phyloP scores from a whole-genome alignment of 257 asterid species.

The Oldenlandia corymbosa region DNA sequence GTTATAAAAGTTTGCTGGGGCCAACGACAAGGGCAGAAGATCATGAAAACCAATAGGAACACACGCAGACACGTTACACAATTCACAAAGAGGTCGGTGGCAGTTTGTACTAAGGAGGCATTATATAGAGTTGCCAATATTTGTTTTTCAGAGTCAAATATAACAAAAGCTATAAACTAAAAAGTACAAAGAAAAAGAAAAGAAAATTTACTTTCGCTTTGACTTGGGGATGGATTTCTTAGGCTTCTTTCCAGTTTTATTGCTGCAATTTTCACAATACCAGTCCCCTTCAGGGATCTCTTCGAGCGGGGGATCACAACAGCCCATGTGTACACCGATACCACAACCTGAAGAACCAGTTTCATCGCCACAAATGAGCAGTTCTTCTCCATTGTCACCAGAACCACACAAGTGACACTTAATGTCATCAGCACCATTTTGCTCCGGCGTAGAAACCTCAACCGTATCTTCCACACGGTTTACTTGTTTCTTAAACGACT shows the following conservation, averaged over 20 bases:
- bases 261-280: conserved; percentile 46
- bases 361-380: conserved; percentile 75
- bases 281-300: conserved; percentile 62
- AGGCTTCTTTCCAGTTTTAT: background rate
- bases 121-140: no score
- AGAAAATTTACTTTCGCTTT: conserved; percentile 2
- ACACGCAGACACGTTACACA: no score
- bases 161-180: no score
- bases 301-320: conserved; percentile 71
- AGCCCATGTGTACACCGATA: conserved; percentile 51
- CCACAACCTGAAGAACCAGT: conserved; percentile 60
- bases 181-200: background rate
- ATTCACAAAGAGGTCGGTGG: no score
- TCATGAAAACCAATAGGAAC: no score
- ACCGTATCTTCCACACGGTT: conserved; percentile 37
- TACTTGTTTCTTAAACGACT: conserved; percentile 39
- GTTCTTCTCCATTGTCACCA: conserved; percentile 56
- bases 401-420: conserved; percentile 50
- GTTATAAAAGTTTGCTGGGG: no score
- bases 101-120: no score
- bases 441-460: conserved; percentile 36
- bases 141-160: background rate
- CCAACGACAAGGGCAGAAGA: no score
- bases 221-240: conserved; percentile 2
- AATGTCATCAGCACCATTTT: conserved; percentile 24